Conservation (phyloP, 257 asterid species). For the Forsythia suspensa region DNA sequence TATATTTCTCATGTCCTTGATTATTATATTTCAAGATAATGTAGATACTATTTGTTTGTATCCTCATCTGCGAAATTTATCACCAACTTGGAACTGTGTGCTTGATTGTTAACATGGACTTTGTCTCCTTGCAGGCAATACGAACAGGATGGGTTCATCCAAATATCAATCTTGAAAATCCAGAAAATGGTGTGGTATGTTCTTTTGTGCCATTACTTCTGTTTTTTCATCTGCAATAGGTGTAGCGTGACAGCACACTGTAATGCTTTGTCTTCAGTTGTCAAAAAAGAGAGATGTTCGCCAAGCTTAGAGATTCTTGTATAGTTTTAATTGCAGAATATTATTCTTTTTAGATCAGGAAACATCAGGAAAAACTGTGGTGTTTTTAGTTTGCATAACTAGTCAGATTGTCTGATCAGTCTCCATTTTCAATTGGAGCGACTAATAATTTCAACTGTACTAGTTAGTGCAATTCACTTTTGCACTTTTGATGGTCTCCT, state of each 20-base stretch:
- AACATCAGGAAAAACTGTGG: neutral
- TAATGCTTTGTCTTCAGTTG: neutral
- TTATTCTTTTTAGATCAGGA: neutral
- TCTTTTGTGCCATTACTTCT: slow-evolving; percentile 5
- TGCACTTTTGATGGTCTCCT: neutral
- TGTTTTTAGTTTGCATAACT: neutral
- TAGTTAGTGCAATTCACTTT: neutral
- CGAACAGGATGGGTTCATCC: slow-evolving; percentile 98
- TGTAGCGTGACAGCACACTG: neutral
- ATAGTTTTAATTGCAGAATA: neutral
- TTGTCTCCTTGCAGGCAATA: slow-evolving; percentile 67
- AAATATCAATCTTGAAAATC: slow-evolving; percentile 88
- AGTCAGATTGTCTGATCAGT: neutral
- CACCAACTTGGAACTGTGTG: neutral
- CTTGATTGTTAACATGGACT: slow-evolving; percentile 19
- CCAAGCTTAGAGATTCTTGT: neutral
- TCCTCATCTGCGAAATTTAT: neutral
- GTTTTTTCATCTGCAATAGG: neutral
- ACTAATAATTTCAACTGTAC: neutral
- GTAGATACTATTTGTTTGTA: neutral
- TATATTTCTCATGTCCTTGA: neutral
- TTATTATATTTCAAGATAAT: neutral
- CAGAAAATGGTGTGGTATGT: slow-evolving; percentile 93
- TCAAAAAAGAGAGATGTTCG: neutral
- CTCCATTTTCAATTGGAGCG: neutral